A percentile compares a stretch with the other conserved stretches of the same genome.
These are phyloP conservation scores for Pichia eremophila DNA, from an alignment of 805 yeast genomes.

Conservation along the genomic window DNA sequence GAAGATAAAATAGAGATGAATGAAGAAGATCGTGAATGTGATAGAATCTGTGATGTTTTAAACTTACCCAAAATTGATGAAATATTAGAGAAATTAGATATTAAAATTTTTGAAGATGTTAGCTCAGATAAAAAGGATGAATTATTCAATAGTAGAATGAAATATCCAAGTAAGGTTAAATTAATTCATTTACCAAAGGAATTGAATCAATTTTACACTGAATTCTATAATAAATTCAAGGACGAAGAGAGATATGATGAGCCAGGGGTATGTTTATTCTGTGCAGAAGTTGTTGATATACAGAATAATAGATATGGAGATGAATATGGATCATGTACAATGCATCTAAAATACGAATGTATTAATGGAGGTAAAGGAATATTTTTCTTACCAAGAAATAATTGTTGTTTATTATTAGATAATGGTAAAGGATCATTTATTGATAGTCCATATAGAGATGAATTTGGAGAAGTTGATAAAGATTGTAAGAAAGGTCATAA, in stretches of 20 bases:
- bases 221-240: slow-evolving; percentile 38
- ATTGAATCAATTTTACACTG: slow-evolving; percentile 60
- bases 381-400: slow-evolving; percentile 61
- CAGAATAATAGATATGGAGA: slow-evolving; percentile 53
- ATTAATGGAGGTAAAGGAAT: slow-evolving; percentile 55
- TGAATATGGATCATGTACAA: slow-evolving; percentile 67
- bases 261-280: slow-evolving; percentile 80
- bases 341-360: slow-evolving; percentile 58
- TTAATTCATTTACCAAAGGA: slow-evolving; percentile 57
- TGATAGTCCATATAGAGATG: slow-evolving; percentile 76
- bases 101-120: slow-evolving; percentile 9
- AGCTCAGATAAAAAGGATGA: slow-evolving; percentile 5
- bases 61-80: slow-evolving; percentile 33
- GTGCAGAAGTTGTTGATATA: slow-evolving; percentile 61
- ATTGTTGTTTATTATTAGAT: slow-evolving; percentile 53
- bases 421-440: slow-evolving; percentile 77
- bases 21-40: slow-evolving; percentile 36
- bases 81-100: slow-evolving; percentile 13
- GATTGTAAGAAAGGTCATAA: slow-evolving; percentile 67
- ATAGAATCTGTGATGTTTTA: slow-evolving; percentile 41
- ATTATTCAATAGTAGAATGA: slow-evolving; percentile 24
- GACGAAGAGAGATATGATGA: slow-evolving; percentile 38
- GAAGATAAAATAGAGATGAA: slow-evolving; percentile 4
- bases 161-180: slow-evolving; percentile 58
- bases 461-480: slow-evolving; percentile 77